Conservation (phyloP, 1,284 basidiomycete species). For the Ustilago hordei region DNA sequence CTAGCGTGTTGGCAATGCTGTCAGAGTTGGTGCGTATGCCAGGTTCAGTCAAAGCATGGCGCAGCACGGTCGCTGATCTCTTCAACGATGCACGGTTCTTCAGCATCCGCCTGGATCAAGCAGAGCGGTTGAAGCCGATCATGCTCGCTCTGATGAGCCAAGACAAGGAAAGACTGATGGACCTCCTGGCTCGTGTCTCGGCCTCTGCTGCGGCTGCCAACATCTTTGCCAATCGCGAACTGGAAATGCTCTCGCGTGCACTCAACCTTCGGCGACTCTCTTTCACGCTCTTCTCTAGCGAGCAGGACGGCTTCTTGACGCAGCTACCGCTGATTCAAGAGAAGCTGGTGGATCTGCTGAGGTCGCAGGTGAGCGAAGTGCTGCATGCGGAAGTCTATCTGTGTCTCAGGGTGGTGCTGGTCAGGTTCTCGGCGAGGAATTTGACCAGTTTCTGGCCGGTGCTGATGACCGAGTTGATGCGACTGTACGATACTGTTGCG, state of each 20-base stretch:
- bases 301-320: slow-evolving; percentile 88
- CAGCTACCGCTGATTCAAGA: slow-evolving; percentile 94
- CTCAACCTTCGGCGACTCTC: slow-evolving; percentile 88
- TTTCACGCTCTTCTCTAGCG: slow-evolving; percentile 84
- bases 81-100: slow-evolving; percentile 90
- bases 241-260: slow-evolving; percentile 89
- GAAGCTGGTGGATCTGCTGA: slow-evolving; percentile 91
- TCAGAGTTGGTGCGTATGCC: slow-evolving; percentile 82
- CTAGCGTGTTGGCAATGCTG: slow-evolving; percentile 75
- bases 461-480: slow-evolving; percentile 86
- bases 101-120: slow-evolving; percentile 76
- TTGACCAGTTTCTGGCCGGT: slow-evolving; percentile 97
- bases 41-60: slow-evolving; percentile 86
- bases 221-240: slow-evolving; percentile 95
- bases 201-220: slow-evolving; percentile 83
- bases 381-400: slow-evolving; percentile 91
- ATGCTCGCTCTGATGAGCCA: slow-evolving; percentile 83
- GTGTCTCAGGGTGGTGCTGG: slow-evolving; percentile 89
- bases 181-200: slow-evolving; percentile 74
- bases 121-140: slow-evolving; percentile 80
- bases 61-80: slow-evolving; percentile 80
- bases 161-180: slow-evolving; percentile 87
- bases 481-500: slow-evolving; percentile 74
- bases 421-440: slow-evolving; percentile 90
- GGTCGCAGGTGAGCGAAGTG: slow-evolving; percentile 80